Percentiles rank a stretch among this genome's conserved stretches.
phyloP scores from a whole-genome alignment of 495 filamentous ascomycete genomes.

The Xylaria cubensis region DNA sequence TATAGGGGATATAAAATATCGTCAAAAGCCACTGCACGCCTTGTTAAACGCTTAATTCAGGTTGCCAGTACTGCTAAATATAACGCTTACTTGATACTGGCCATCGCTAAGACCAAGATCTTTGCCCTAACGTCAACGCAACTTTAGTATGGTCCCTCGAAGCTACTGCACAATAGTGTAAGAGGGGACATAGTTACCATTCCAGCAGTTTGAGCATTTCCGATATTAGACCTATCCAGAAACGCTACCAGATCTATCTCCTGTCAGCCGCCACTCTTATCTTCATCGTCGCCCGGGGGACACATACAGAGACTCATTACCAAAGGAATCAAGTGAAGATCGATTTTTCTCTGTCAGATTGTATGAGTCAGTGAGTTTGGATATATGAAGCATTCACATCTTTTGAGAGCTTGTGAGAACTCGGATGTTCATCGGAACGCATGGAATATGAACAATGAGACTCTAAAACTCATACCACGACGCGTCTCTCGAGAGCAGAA shows the following conservation, averaged over 20 bases:
- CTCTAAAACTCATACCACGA: slow-evolving; percentile 19
- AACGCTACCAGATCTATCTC: slow-evolving; percentile 66
- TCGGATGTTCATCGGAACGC: background rate
- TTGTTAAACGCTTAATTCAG: background rate
- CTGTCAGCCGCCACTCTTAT: background rate
- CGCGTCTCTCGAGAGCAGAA: slow-evolving; percentile 16
- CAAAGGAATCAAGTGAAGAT: slow-evolving; percentile 57
- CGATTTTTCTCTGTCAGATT: slow-evolving; percentile 56
- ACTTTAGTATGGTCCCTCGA: background rate
- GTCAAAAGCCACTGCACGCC: slow-evolving; percentile 72
- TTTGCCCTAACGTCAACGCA: slow-evolving; percentile 27
- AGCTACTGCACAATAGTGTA: background rate
- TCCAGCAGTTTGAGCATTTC: slow-evolving; percentile 68
- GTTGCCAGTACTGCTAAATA: background rate
- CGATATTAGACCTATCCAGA: slow-evolving; percentile 72
- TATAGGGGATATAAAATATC: slow-evolving; percentile 76
- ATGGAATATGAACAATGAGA: background rate
- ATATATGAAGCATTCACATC: background rate
- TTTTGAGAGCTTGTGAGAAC: background rate
- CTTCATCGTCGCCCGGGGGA: background rate
- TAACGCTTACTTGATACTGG: slow-evolving; percentile 41
- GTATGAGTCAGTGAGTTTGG: background rate
- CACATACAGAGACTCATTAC: slow-evolving; percentile 60
- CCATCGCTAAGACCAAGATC: slow-evolving; percentile 49
- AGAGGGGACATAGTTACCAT: slow-evolving; percentile 35